Base-by-base conservation (phyloP, 805 yeast genomes). In the Starmerella etchellsii region DNA sequence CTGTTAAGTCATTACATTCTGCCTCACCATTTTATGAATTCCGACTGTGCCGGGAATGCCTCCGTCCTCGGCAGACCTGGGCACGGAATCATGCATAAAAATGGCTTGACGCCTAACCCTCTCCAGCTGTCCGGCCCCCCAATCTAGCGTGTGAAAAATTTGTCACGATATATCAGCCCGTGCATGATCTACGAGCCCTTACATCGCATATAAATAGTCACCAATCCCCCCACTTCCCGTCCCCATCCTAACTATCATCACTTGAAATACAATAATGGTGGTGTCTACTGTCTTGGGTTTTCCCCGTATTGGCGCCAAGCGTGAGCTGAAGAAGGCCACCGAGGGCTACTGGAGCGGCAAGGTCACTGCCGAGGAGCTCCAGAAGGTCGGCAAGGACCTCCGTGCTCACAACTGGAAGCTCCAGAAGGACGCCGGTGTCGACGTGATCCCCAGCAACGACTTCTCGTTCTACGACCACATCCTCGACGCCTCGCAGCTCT, bases 291-390 rank as follows among this genome's bases (percentile, higher is more conserved):
- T 91, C 59, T 77, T 91, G 70, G 98, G 98, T 68, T 91, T 91
- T 91, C 98, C 98, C 71, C 91, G 98, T 75, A 91, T 88, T 63
- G 98, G 98, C 62, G 91, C 95, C 59, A 85, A 85, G 74, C 91
- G 98, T 78, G 98, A 91, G 74, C 79, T 91, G 68, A 91, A 91
- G 74, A 91, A 91, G 71, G 83, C 84, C 68, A 91, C 98, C 57
- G 98, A 91, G 73, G 81, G 94, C 65, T 91, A 91, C 88, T 91
- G 98, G 98, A 66, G 75, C 56, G 96, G 96, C 65, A 88, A 87
- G 73, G 78, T 78, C 59, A 59, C 80, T 50, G 81, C 74, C 52
- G 97, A 82, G 48, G 94, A 84, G 60, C 77, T 91, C 55, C 68
- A 83, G 66, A 74, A 82, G 60, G 87, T 81, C 57, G 98, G 96